Base-by-base conservation (phyloP, 352 stramenopile genomes). In the Plasmopara viticola region DNA sequence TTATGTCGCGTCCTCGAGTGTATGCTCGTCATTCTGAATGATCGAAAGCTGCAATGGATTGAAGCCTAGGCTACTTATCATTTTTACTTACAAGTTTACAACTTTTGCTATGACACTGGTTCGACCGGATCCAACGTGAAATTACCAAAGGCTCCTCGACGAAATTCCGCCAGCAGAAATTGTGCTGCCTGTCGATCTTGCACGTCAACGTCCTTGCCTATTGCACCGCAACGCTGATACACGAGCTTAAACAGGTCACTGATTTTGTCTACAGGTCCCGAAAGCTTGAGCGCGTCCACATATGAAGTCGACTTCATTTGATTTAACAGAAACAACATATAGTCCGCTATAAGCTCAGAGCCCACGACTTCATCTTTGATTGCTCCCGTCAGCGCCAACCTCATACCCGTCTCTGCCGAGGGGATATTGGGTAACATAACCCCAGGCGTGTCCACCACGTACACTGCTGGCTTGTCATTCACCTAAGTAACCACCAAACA, bases 281-380 rank as follows among this genome's bases (percentile, higher is more conserved):
- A 33, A 28, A 95, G 62, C 28, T 75, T 68, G 14, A 95, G 49
- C 50, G 72, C 66, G 25, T 91, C 77, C 25, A 92, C 83, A 49
- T 95, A 95, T 8, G 73, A 72, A 48, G 72, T 90, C 8, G 81
- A 90, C 13, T 77, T 66, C 53, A 83, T 72, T 42, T 87, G 73
- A 51, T 95, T 95, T 15, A 95, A 68, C 50, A 74, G 64, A 63
- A 89, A 95, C 20, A 95, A 71, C 76, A 95, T 88, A 52, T 92
- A 94, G 58, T 95, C 86, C 10, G 86, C 86, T 42, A 95, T 90
- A 51, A 93, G 64, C 42, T 93, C 84, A 14, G 75, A 86, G 41
- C 84, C 86, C 10, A 95, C 77, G 28, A 94, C 68, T 13, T 89
- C 75, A 59, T 95, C 86, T 53, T 93, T 92, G 60, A 95, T 91